Percentiles rank a stretch among this genome's conserved stretches.
Evolutionary conservation across 371 early-diverging fungal species (phyloP).

Genomic region (Mucor indicus): DNA sequence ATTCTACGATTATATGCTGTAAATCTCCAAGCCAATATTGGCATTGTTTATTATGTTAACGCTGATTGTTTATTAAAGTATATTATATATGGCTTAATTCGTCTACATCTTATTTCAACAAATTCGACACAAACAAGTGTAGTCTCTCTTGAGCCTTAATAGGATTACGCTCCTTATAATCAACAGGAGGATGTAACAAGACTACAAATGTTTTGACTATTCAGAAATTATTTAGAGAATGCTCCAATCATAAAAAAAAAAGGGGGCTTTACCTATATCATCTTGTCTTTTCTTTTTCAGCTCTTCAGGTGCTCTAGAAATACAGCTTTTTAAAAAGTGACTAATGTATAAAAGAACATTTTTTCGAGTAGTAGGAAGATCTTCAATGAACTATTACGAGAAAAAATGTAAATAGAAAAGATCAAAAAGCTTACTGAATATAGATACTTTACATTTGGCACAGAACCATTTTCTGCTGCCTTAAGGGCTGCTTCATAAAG

Average conservation of each 20-base stretch:
- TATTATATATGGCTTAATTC: too few species aligned
- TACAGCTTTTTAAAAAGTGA: constrained; percentile 68
- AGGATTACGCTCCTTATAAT: constrained; percentile 45
- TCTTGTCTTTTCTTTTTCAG: constrained; percentile 30
- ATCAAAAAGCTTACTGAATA: too few species aligned
- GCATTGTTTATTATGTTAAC: too few species aligned
- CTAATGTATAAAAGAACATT: constrained; percentile 75
- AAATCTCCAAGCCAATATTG: too few species aligned
- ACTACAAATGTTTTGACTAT: constrained; percentile 44
- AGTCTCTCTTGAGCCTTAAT: constrained; percentile 27
- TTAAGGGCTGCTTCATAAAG: constrained; percentile 65
- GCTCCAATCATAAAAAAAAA: too few species aligned
- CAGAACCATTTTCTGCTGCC: constrained; percentile 48
- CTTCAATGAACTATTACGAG: constrained; percentile 10
- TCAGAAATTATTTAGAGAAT: too few species aligned
- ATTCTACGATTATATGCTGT: too few species aligned
- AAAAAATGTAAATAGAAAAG: too few species aligned
- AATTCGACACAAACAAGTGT: too few species aligned
- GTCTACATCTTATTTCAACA: too few species aligned
- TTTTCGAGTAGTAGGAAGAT: constrained; percentile 43
- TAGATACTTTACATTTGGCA: constrained; percentile 45
- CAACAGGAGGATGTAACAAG: constrained; percentile 36
- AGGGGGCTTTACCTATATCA: constrained; percentile 53
- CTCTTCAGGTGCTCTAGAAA: constrained; percentile 36
- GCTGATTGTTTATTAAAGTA: too few species aligned